phyloP scores from a whole-genome alignment of 23 red algal species.

The Gracilaria gracilis region DNA sequence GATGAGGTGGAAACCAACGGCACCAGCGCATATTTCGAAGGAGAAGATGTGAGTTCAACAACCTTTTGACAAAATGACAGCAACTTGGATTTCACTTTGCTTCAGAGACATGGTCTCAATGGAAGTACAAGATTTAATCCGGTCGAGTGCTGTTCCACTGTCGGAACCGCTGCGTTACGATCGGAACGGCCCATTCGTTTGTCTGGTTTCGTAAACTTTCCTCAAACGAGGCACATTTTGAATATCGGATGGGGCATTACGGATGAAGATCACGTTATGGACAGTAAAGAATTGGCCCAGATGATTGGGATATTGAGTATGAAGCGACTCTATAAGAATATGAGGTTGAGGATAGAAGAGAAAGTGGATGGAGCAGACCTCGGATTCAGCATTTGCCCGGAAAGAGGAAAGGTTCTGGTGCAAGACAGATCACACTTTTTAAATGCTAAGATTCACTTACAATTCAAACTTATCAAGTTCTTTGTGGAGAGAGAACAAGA shows the following conservation, averaged over 20 bases:
- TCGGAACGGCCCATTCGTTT: background rate
- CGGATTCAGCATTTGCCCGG: background rate
- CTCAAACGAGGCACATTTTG: background rate
- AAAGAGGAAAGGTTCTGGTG: background rate
- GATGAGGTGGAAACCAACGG: no score
- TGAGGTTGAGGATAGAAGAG: background rate
- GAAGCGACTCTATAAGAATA: background rate
- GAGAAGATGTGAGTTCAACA: no score
- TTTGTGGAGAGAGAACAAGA: background rate
- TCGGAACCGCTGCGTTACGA: background rate
- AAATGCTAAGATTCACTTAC: slow-evolving; percentile 5
- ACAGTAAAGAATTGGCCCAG: background rate
- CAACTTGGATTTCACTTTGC: no score
- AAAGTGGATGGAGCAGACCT: slow-evolving; percentile 25
- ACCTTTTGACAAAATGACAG: no score
- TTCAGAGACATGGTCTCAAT: no score
- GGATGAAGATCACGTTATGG: slow-evolving; percentile 2
- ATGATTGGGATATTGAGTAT: background rate
- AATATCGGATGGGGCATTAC: background rate
- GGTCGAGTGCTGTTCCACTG: no score
- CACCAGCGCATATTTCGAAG: no score
- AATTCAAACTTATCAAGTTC: slow-evolving; percentile 13
- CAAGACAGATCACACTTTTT: slow-evolving; percentile 18
- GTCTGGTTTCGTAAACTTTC: slow-evolving; percentile 16
- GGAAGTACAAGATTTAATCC: no score